Conservation (phyloP, 345 rosid species). For the Geranium brycei region DNA sequence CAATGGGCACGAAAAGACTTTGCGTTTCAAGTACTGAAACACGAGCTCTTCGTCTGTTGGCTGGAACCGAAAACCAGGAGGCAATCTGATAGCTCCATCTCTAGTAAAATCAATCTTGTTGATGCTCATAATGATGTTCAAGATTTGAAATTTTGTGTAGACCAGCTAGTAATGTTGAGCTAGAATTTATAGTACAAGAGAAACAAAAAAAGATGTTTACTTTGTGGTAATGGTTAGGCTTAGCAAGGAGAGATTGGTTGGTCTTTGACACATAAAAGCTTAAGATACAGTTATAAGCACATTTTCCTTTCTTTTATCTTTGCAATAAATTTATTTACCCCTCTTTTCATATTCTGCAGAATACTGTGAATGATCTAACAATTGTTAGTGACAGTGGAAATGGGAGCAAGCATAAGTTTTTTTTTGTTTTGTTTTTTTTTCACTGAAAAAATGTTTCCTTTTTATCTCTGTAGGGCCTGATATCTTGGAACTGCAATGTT, state of each 20-base stretch:
- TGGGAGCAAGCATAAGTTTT: no score
- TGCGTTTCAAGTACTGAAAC: constrained; percentile 58
- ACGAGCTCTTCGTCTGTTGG: constrained; percentile 91
- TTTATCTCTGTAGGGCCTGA: no score
- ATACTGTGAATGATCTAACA: no score
- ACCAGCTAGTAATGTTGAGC: not conserved
- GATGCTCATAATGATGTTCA: constrained; percentile 13
- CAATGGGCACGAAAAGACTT: constrained; percentile 52
- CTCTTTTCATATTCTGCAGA: not conserved
- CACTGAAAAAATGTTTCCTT: no score
- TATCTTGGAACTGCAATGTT: no score
- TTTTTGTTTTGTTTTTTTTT: no score
- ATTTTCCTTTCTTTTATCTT: not conserved
- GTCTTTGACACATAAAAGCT: not conserved
- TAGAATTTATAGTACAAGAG: not conserved
- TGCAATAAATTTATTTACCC: not conserved
- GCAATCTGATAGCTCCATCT: constrained; percentile 56
- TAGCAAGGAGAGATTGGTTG: not conserved
- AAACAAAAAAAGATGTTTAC: not conserved
- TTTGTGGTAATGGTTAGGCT: no score
- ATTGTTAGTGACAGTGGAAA: no score
- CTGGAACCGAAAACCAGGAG: constrained; percentile 90
- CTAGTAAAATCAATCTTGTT: constrained; percentile 42
- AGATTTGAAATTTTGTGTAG: not conserved
- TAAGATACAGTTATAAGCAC: not conserved